Evolutionary conservation across 257 asterid species (phyloP), one percentile per base, ranked within the genome.

Genomic region (Solanum pinnatisectum): DNA sequence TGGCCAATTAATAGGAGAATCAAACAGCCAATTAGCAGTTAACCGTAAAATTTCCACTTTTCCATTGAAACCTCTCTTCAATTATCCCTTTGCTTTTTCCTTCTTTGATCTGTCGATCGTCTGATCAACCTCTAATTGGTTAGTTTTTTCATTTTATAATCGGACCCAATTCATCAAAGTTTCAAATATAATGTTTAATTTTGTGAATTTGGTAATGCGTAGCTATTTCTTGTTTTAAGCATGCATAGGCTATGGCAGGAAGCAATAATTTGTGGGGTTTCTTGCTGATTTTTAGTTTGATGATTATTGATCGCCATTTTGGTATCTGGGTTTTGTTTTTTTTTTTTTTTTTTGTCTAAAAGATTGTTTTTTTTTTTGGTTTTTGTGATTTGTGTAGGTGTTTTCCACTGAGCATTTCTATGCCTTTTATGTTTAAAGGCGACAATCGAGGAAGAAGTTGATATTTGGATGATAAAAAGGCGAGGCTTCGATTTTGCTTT

Each of bases 1-100:
- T 49, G 85, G 85, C 44, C 70, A 81, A 49, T 81, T 81, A 81
- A 81, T 81, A 81, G n/a, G 85, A 81, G 85, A 81, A 81, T 49
- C 40, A 81, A 81, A 81, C 85, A 81, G 42, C 70, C 85, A 30
- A 81, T 81, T 81, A 81, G 85, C 85, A 81, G 42, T 81, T 81
- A 81, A 49, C 70, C 85, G 25, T 81, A 81, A 46, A 81, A 81
- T 46, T 81, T 46, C 85, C 44, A 16, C 85, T 81, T 81, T 30
- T 46, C 85, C 30, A 46, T 81, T 81, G 42, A 81, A 46, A 46
- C 68, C 30, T 49, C 68, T 81, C 85, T 81, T 81, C 68, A 20
- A 30, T 16, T 18, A 56, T 56, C 65, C n/a, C 65, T 56, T 56
- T 32, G 6, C 20, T 71, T 71, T 30, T 68, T 15, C 23, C 6